phyloP scores from a whole-genome alignment of 306 rosid genomes.

The Phaseolus lunatus region DNA sequence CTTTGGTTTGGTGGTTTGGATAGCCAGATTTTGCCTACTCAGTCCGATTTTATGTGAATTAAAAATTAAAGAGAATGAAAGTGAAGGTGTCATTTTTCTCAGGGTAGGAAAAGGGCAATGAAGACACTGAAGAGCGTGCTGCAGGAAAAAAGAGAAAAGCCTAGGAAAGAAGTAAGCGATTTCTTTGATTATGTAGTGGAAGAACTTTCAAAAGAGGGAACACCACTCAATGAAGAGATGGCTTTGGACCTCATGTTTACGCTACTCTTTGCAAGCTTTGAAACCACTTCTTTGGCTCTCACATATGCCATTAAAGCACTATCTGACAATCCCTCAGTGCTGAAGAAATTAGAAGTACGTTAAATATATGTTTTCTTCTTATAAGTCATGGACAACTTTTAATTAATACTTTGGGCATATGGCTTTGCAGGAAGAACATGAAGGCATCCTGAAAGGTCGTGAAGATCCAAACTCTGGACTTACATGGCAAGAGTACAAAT shows the following conservation, averaged over 20 bases:
- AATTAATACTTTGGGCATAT: too few relatives aligned
- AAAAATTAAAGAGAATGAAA: too few relatives aligned
- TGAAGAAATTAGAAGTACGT: constrained; percentile 71
- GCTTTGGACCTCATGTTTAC: constrained; percentile 97
- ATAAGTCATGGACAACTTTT: too few relatives aligned
- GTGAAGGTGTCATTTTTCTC: constrained; percentile 29
- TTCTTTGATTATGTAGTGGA: constrained; percentile 80
- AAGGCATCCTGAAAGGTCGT: constrained; percentile 67
- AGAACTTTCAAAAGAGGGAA: constrained; percentile 86
- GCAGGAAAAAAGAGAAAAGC: constrained; percentile 72
- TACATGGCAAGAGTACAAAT: constrained; percentile 95
- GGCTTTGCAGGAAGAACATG: constrained; percentile 73
- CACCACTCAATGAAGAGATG: constrained; percentile 79
- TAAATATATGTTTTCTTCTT: not conserved
- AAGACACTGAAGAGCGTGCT: constrained; percentile 75
- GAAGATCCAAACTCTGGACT: constrained; percentile 69
- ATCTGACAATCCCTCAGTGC: constrained; percentile 73
- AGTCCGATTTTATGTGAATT: too few relatives aligned
- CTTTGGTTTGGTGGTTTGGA: too few relatives aligned
- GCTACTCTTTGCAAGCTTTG: constrained; percentile 95
- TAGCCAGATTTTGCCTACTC: too few relatives aligned
- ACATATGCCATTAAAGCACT: constrained; percentile 79
- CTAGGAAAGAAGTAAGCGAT: constrained; percentile 68
- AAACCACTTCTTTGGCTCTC: constrained; percentile 90
- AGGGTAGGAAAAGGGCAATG: constrained; percentile 98